Evolutionary conservation across 2,329 filamentous ascomycete species (phyloP), one percentile per base, ranked within the genome.

Genomic region (Hymenoscyphus fraxineus): DNA sequence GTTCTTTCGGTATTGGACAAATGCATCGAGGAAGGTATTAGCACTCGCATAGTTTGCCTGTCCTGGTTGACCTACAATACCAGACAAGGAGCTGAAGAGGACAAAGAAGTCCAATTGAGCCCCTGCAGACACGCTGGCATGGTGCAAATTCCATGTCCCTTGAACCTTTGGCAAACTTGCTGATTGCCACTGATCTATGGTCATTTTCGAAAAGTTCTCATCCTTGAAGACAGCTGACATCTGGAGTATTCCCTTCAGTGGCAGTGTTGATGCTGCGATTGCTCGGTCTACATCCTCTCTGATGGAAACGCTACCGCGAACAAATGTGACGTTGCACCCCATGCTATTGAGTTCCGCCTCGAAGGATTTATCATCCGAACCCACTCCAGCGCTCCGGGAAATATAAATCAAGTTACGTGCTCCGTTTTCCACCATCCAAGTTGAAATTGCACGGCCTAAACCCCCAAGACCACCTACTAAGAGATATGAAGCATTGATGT

Each of bases 401-500:
- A 56, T 6, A 15, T 31, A 61, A 3, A 56, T 56, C 12, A 61
- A 27, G 22, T 61, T n/a, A 0, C 72, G 69, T 5, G 77, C 78
- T 1, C 77, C 77, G 2, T 70, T 68, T 39, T 73, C 68, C 6
- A 74, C 73, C 67, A 80, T 72, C 74, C 76, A 78, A 1, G 63
- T 69, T 1, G 77, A 71, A 0, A 80, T 64, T 1, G 67, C 58
- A 31, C 73, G 71, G 5, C 78, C 78, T 0, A 80, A 61, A 9
- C 77, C 78, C 15, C 78, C 78, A 38, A 79, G 68, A 2, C 78
- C 78, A 27, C 78, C 78, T 1, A 73, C 68, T 0, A 80, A 62
- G 2, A 80, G 60, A 64, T 78, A 80, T 0, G 72, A 60, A 31
- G 66, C 72, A 61, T 62, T n/a, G n/a, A 6, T 15, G 15, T 54